Base-by-base conservation (phyloP, 345 rosid species). In the Gossypium arboreum region DNA sequence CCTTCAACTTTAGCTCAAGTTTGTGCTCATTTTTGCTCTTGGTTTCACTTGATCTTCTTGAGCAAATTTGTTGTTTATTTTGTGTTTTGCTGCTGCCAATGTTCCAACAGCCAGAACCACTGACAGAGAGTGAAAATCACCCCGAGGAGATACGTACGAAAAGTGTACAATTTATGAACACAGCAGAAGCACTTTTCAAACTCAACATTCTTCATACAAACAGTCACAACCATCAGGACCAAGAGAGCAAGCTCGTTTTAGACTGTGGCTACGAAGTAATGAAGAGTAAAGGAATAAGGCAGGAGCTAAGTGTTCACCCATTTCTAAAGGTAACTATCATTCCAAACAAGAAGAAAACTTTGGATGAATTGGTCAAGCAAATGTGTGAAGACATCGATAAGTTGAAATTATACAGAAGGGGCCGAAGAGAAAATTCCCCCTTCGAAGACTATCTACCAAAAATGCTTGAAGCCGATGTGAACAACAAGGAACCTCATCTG, bases 201-300 rank as follows among this genome's bases (percentile, higher is more conserved):
- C 91, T 92, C 73, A 81, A 86, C 83, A 89, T 86, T 63, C 84
- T 79, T 64, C 72, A 79, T 12, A 65, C 45, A 43, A 59, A 76
- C 1, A 81, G 60, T 12, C 80, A 34, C 27, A 73, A 83, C 61
- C 66, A 52, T 79, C 83, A 58, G 11, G 85, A 83, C 47, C 82
- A 83, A 74, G 85, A 87, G 55, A 85, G 81, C 84, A 92, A 84
- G 64, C 87, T 90, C 68, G 50, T 77, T 64, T 67, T 91, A 29
- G 99, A 92, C 78, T 89, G 96, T 13, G 93, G 93, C 59, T 90
- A 88, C 13, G 98, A 95, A 75, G 63, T 95, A 73, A 89, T 88
- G 92, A 95, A 82, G 80, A 83, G 97, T 66, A 91, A 84, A 75
- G 97, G 99, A 9, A 83, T 83, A 79, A 84, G 74, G 80, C 90